Evolutionary conservation across 1,284 basidiomycete genomes (phyloP), one percentile per base, ranked within the genome.

Genomic region (Cryptococcus sp.): DNA sequence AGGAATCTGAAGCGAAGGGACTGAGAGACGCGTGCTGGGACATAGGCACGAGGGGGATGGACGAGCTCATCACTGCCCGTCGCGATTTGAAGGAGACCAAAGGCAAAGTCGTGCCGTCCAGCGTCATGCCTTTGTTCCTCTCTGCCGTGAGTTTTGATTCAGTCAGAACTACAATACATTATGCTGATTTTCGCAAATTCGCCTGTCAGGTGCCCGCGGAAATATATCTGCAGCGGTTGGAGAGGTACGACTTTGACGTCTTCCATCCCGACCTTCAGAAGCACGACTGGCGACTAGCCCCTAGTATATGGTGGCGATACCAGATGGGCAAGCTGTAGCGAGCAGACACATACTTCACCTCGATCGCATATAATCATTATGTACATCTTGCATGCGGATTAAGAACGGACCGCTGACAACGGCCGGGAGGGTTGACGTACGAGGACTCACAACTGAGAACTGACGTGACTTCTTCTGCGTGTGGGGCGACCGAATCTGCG

Each of bases 31-130:
- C 91, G 0, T 88, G 91, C 39, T 96, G 88, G 73, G 89, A 93
- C 70, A 88, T 95, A 73, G 93, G 93, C 17, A 91, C 89, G 11
- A 79, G 90, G 19, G 93, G 92, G 42, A 93, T 95, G 80, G 92
- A 95, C 79, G 89, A 97, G 77, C 77, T 97, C 63, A 82, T 88
- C 66, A 93, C 91, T 3, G 91, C 92, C 2, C 84, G 90, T 46
- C 84, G 86, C 54, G 86, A 89, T 83, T 84, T 94, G 70, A 84
- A 85, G 65, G 82, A 85, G 50, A 83, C 81, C 60, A 84, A 79
- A 38, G 85, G 84, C 25, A 85, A 81, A 67, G 83, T 91, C 15
- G 64, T 68, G 48, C 89, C 89, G 15, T 66, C 61, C 27, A 80
- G 78, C 54, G 89, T 85, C 25, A 84, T 91, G 82, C 88, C 90